Evolutionary conservation across 1,284 basidiomycete genomes (phyloP), one percentile per base, ranked within the genome.

Genomic region (Leccinum subrobustum): DNA sequence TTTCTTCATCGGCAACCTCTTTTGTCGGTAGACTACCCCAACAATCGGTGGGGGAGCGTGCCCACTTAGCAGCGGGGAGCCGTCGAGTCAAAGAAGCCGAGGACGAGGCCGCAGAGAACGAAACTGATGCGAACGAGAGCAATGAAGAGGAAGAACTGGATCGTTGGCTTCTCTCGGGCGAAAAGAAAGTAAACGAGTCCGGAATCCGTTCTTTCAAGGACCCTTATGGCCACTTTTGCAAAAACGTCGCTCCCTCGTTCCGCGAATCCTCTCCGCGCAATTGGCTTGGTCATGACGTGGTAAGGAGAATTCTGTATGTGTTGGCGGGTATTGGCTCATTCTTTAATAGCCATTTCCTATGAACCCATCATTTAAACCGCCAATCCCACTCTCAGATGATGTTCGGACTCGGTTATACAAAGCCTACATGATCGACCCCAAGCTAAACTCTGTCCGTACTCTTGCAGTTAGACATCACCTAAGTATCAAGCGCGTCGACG

Each of bases 281-380:
- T 57, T 89, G 86, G 85, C 76, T 89, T 23, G 82, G 83, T 65
- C 78, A 75, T 37, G 70, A 79, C 68, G 78, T 80, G 78, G 86
- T 82, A 75, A 79, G 80, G 68, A 69, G 69, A 76, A 66, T 65
- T 51, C 59, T 56, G 9, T 23, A 63, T 31, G 8, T 35, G 18
- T n/a, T 14, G 14, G 48, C 58, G 31, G 52, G 44, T 11, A 7
- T 33, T 14, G 29, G 14, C 39, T 70, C 52, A 67, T 59, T 48
- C 56, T 62, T 56, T 25, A 20, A 42, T 50, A 89, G 88, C 92
- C 92, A 1, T 95, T 93, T 73, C 91, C 92, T 14, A 78, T 91
- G 74, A 95, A 95, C 69, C 83, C 83, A 7, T 85, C 88, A 0
- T 95, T 94, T 75, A 83, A 82, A 65, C 92, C 92, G 14, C 88